Evolutionary conservation across 1,284 basidiomycete species (phyloP).

Genomic region (Trametes sp.): DNA sequence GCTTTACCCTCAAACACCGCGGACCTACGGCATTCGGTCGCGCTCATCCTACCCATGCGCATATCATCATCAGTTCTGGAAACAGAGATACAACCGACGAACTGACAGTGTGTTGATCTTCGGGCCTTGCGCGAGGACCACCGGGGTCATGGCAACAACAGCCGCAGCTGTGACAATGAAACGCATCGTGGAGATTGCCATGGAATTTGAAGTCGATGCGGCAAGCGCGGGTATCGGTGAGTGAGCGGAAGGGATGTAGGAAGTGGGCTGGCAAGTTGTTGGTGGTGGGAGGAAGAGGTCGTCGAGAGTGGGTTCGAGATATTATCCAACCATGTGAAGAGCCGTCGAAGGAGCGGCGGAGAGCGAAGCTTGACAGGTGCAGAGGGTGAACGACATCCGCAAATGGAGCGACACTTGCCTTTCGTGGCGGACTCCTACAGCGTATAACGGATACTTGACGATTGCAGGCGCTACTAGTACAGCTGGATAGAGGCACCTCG

Average conservation of each 20-base stretch:
- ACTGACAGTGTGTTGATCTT: slow-evolving; percentile 78
- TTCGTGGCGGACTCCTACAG: not conserved
- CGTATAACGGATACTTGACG: not conserved
- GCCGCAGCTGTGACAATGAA: slow-evolving; percentile 52
- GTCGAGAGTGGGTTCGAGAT: slow-evolving; percentile 5
- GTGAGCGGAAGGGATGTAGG: slow-evolving; percentile 20
- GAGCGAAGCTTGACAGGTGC: slow-evolving; percentile 13
- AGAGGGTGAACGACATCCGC: not conserved
- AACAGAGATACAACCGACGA: too few relatives aligned
- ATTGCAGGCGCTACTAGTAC: not conserved
- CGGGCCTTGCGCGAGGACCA: slow-evolving; percentile 50
- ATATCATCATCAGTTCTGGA: not conserved
- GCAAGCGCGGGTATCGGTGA: slow-evolving; percentile 20
- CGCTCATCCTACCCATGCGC: slow-evolving; percentile 46
- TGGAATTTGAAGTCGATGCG: slow-evolving; percentile 18
- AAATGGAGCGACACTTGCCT: slow-evolving; percentile 17
- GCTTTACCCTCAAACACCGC: not conserved
- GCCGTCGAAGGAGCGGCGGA: slow-evolving; percentile 22
- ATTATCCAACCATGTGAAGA: slow-evolving; percentile 27
- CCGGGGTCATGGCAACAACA: slow-evolving; percentile 54
- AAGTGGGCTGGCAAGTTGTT: slow-evolving; percentile 10
- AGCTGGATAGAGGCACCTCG: too few relatives aligned
- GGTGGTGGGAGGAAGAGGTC: not conserved
- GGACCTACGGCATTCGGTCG: slow-evolving; percentile 59
- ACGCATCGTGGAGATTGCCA: slow-evolving; percentile 52